These are phyloP conservation scores for Entomortierella lignicola DNA, from an alignment of 192 early-diverging fungal species.

Conservation along the genomic window DNA sequence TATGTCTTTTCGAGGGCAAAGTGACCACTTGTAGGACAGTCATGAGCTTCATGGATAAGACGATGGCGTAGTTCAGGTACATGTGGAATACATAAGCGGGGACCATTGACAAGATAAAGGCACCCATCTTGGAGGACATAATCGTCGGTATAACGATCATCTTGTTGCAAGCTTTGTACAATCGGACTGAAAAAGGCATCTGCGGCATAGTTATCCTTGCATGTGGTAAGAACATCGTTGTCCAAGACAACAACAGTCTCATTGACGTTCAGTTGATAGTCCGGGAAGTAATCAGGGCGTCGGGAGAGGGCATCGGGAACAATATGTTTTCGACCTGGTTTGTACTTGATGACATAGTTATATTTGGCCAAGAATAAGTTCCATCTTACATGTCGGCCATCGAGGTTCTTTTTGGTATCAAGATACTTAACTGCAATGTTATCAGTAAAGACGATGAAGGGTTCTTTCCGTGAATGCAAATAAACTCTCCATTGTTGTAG, in stretches of 20 bases:
- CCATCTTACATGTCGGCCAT: slow-evolving; percentile 16
- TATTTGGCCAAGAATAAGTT: background rate
- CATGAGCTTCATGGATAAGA: background rate
- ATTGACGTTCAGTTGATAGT: no score
- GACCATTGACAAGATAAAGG: no score
- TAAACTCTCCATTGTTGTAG: slow-evolving; percentile 8
- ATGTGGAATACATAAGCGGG: no score
- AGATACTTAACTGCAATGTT: slow-evolving; percentile 54
- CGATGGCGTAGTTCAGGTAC: no score
- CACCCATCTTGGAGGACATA: no score
- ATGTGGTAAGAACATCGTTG: background rate
- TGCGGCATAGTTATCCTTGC: background rate
- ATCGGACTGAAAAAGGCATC: background rate
- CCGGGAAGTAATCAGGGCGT: slow-evolving; percentile 3
- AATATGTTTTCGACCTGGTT: slow-evolving; percentile 10
- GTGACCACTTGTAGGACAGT: background rate
- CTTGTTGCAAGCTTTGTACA: no score
- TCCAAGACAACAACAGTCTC: background rate
- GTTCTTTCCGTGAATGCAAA: background rate
- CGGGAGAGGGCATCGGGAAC: slow-evolving; percentile 48
- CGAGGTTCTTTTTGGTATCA: slow-evolving; percentile 21
- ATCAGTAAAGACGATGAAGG: background rate
- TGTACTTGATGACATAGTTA: slow-evolving; percentile 17
- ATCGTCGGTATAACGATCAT: no score
- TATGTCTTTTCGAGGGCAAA: slow-evolving; percentile 3